Evolutionary conservation across 192 early-diverging fungal species (phyloP), one percentile per base, ranked within the genome.

Genomic region (Backusella parvicylindrica): DNA sequence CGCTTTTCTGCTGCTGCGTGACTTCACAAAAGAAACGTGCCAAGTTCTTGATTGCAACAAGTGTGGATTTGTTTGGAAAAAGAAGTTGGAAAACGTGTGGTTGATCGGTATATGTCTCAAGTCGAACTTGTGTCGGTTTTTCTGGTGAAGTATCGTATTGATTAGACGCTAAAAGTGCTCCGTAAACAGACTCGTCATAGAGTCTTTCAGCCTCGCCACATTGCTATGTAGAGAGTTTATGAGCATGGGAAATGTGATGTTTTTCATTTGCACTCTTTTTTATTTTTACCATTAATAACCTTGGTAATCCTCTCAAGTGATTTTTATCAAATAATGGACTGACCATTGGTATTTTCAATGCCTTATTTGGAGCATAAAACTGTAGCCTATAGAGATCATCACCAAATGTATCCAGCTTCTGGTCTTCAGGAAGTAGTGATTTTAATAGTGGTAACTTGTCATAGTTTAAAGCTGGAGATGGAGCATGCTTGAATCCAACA

Each of bases 81-180:
- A 81, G 35, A 2, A 81, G 53, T 33, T 88, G 81, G 53, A 86
- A 88, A 13, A 86, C 85, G 65, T 88, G 87, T n/a, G 85, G 85
- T 75, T 85, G 83, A 66, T 86, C 87, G 36, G 82, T 78, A 53
- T 84, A 88, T 43, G 86, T 13, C 26, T 82, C 81, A 16, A 88
- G 43, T 7, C 73, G 80, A n/a, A 85, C 68, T 12, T 74, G 50
- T 23, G 79, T 84, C 7, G 43, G 18, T 1, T n/a, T 21, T 23
- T 21, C 9, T 7, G 32, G 31, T 35, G 75, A 26, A 16, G 4
- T 41, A 16, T 43, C 18, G 32, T 32, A 69, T 38, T 36, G 28
- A 36, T 77, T 32, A 5, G 79, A 69, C 60, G 79, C 83, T 73
- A 81, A 81, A 53, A 76, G 63, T 16, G 79, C 77, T 60, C 82